Conservation (phyloP, 176 grass and related monocot genomes). For the Triticum timopheevii region DNA sequence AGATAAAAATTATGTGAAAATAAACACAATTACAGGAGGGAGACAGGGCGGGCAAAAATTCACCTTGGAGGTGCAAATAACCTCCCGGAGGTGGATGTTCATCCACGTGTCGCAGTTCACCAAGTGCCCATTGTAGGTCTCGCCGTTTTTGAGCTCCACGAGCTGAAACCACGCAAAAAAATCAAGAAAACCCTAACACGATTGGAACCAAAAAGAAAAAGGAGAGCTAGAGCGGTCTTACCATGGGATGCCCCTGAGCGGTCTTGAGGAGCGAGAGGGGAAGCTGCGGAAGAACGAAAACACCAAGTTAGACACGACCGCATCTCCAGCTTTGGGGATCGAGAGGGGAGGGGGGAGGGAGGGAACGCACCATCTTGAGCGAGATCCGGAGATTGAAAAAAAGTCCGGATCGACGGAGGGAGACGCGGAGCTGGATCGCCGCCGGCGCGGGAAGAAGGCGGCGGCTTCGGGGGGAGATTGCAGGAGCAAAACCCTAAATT, state of each 20-base stretch:
- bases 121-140: slow-evolving; percentile 98
- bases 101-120: slow-evolving; percentile 99
- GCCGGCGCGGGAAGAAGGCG: background rate
- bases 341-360: background rate
- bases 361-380: slow-evolving; percentile 36
- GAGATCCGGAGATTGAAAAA: slow-evolving; percentile 25
- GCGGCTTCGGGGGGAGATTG: background rate
- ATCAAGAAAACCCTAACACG: background rate
- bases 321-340: slow-evolving; percentile 24
- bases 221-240: slow-evolving; percentile 20
- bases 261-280: slow-evolving; percentile 98
- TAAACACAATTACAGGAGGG: background rate
- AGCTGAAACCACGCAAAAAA: slow-evolving; percentile 42
- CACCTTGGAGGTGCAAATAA: slow-evolving; percentile 99
- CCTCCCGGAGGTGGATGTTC: slow-evolving; percentile 99
- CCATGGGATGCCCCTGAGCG: slow-evolving; percentile 99
- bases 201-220: background rate
- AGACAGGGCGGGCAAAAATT: background rate
- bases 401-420: background rate
- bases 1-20: background rate
- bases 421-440: background rate
- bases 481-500: slow-evolving; percentile 40
- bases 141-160: slow-evolving; percentile 97
- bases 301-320: slow-evolving; percentile 30
- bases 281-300: slow-evolving; percentile 57